These are phyloP conservation scores for Picea sitchensis DNA, from an alignment of 75 land plant species.

Conservation along the genomic window DNA sequence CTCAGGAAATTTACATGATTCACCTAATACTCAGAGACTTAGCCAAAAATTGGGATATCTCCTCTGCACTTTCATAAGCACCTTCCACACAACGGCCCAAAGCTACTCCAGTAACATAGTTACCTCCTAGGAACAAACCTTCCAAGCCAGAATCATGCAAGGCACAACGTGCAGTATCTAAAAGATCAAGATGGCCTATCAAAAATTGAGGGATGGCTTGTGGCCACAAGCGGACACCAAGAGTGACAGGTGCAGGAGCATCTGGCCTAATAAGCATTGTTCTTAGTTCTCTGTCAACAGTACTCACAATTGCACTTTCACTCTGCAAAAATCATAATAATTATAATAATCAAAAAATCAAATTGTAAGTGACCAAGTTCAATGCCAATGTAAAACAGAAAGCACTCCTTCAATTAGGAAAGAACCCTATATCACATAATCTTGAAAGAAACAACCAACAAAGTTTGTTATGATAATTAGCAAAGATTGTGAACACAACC, in stretches of 20 bases:
- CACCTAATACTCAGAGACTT: conserved; percentile 23
- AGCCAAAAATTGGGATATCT: conserved; percentile 34
- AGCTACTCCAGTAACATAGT: conserved; percentile 91
- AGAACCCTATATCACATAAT: no score
- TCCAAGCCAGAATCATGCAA: conserved; percentile 53
- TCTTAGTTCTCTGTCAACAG: conserved; percentile 82
- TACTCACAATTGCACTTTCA: conserved; percentile 62
- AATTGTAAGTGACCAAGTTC: no score
- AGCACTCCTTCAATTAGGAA: no score
- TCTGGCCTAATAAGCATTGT: conserved; percentile 83
- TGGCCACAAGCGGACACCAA: conserved; percentile 91
- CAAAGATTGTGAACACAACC: no score
- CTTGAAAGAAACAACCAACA: no score
- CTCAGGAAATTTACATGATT: neutral
- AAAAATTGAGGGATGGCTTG: conserved; percentile 93
- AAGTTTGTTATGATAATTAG: no score
- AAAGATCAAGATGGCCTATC: conserved; percentile 80
- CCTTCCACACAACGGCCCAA: conserved; percentile 93
- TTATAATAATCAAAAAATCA: neutral
- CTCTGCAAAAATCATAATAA: conserved; percentile 33
- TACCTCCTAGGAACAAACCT: conserved; percentile 92
- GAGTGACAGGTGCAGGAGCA: conserved; percentile 55
- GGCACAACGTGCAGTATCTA: conserved; percentile 62
- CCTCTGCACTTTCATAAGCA: conserved; percentile 81
- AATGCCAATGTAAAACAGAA: no score